Percentiles rank a stretch among this genome's conserved stretches.
These are phyloP conservation scores for Wickerhamomyces subpelliculosus DNA, from an alignment of 805 yeast genomes.

Conservation along the genomic window DNA sequence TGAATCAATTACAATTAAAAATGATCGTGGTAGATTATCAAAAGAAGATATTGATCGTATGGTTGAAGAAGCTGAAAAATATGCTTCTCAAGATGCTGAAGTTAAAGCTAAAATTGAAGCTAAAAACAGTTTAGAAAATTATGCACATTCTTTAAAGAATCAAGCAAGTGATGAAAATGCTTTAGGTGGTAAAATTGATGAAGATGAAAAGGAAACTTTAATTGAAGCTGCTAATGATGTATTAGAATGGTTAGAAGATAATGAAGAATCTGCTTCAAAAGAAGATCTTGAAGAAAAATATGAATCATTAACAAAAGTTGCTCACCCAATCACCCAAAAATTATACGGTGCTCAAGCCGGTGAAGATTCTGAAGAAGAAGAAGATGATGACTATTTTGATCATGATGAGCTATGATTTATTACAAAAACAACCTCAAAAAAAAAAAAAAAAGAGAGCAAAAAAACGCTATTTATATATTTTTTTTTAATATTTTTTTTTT, in stretches of 20 bases:
- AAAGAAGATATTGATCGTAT: constrained; percentile 72
- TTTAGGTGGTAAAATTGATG: constrained; percentile 68
- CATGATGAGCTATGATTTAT: constrained; percentile 49
- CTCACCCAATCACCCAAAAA: constrained; percentile 85
- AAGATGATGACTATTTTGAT: constrained; percentile 41
- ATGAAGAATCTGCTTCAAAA: constrained; percentile 72
- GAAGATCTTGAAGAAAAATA: constrained; percentile 90
- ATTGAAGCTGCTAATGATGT: constrained; percentile 79
- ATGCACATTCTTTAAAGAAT: constrained; percentile 70
- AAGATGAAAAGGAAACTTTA: constrained; percentile 81
- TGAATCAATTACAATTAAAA: constrained; percentile 79
- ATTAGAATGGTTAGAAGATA: constrained; percentile 76
- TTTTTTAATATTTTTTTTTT: too few relatives aligned
- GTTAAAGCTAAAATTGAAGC: constrained; percentile 77
- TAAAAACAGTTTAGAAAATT: constrained; percentile 77
- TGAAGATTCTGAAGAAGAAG: constrained; percentile 38
- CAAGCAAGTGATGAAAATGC: constrained; percentile 45
- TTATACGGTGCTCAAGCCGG: constrained; percentile 51
- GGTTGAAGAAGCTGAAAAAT: constrained; percentile 93
- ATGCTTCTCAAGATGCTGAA: constrained; percentile 77
- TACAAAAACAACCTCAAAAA: too few relatives aligned
- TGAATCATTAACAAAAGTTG: constrained; percentile 67
- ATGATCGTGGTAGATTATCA: constrained; percentile 51
- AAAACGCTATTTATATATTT: too few relatives aligned
- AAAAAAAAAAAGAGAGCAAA: too few relatives aligned